Evolutionary conservation across 768 basidiomycete genomes (phyloP).

Genomic region (Tephrocybe sp.): DNA sequence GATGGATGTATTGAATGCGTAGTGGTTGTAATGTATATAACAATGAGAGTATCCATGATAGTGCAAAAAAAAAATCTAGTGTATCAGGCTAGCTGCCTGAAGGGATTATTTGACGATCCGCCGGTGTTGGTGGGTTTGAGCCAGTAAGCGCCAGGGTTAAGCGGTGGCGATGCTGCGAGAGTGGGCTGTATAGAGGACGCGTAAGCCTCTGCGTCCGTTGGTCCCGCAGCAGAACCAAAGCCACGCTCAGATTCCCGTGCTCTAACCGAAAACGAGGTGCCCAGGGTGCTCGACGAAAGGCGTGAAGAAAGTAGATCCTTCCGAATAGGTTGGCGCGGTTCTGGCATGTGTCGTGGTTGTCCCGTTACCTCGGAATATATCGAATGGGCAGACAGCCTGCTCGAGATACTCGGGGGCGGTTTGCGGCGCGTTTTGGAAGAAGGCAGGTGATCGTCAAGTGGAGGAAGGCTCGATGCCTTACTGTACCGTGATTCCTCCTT

Average conservation of each 20-base stretch:
- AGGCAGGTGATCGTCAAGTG: slow-evolving; percentile 25
- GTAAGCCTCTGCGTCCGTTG: slow-evolving; percentile 64
- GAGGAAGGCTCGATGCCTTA: slow-evolving; percentile 41
- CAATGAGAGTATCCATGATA: not conserved
- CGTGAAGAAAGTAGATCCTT: slow-evolving; percentile 41
- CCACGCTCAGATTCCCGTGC: slow-evolving; percentile 13
- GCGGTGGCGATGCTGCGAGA: slow-evolving; percentile 24
- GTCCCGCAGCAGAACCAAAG: slow-evolving; percentile 19
- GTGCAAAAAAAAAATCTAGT: too few relatives aligned
- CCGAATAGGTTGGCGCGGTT: slow-evolving; percentile 74
- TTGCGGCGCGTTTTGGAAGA: slow-evolving; percentile 15
- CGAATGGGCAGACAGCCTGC: slow-evolving; percentile 44
- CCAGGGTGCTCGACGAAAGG: slow-evolving; percentile 47
- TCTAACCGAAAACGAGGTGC: slow-evolving; percentile 33
- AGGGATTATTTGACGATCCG: slow-evolving; percentile 53
- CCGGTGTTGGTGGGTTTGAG: slow-evolving; percentile 43
- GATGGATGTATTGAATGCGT: slow-evolving; percentile 4
- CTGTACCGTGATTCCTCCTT: slow-evolving; percentile 36
- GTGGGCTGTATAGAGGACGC: slow-evolving; percentile 46
- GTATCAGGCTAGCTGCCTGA: too few relatives aligned
- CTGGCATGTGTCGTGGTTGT: slow-evolving; percentile 55
- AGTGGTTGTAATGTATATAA: slow-evolving; percentile 5
- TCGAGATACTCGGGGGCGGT: slow-evolving; percentile 17
- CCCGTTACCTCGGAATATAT: slow-evolving; percentile 75
- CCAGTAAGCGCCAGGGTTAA: slow-evolving; percentile 39